A percentile compares a stretch with the other conserved stretches of the same genome.
These are phyloP conservation scores for Pseudocercospora fuligena DNA, from an alignment of 2,329 filamentous ascomycete species.

Conservation along the genomic window DNA sequence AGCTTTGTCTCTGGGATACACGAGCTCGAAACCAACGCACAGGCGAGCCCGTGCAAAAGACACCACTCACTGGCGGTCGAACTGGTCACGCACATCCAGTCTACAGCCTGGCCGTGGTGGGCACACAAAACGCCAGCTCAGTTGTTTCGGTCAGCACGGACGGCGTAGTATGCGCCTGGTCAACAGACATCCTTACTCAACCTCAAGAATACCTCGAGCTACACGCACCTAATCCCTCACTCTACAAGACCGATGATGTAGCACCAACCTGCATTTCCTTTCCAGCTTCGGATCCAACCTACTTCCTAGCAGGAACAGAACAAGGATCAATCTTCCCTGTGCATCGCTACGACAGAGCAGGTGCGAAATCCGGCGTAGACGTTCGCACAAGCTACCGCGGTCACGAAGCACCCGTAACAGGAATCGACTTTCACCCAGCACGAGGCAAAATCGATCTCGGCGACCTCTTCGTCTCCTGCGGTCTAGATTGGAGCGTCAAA, in stretches of 20 bases:
- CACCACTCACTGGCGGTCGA: conserved; percentile 85
- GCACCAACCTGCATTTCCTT: conserved; percentile 95
- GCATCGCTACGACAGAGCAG: conserved; percentile 94
- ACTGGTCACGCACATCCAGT: conserved; percentile 88
- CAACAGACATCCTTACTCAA: conserved; percentile 95
- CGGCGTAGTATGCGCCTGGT: conserved; percentile 95
- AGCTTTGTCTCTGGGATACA: conserved; percentile 96
- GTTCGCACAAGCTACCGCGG: conserved; percentile 84
- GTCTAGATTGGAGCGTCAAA: conserved; percentile 95
- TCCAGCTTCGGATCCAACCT: conserved; percentile 92
- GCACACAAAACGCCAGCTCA: conserved; percentile 98
- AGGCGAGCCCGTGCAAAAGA: conserved; percentile 84
- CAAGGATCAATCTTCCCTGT: conserved; percentile 96
- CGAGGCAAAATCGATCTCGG: conserved; percentile 91
- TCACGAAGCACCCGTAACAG: conserved; percentile 94
- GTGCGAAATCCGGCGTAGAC: conserved; percentile 95
- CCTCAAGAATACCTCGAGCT: conserved; percentile 93
- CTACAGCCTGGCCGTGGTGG: conserved; percentile 93
- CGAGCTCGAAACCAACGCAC: conserved; percentile 71
- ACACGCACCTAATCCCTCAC: conserved; percentile 77
- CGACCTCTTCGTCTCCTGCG: conserved; percentile 89
- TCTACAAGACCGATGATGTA: conserved; percentile 80
- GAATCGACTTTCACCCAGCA: conserved; percentile 91
- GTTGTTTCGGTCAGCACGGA: conserved; percentile 97
- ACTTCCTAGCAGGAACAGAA: conserved; percentile 95